Base-by-base conservation (phyloP, 768 basidiomycete genomes). In the Tulasnella sp. region DNA sequence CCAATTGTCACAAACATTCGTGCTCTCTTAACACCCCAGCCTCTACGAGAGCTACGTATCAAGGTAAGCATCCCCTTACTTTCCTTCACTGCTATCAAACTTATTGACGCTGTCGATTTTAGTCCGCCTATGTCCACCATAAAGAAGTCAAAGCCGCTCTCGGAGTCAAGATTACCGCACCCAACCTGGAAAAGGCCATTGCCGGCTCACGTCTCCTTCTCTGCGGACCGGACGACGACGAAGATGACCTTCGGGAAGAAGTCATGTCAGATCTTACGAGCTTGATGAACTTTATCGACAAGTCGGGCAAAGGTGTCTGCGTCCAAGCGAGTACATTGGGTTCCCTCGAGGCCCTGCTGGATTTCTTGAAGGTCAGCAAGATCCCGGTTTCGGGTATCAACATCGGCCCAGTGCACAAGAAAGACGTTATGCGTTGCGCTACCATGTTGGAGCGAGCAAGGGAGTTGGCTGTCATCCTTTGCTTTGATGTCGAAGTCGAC, bases 371-470 rank as follows among this genome's bases (percentile, higher is more conserved):
- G 86, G 87, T 88, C 78, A 96, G 94, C 90, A 97, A 99, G 88
- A 99, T 99, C 82, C 97, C 98, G 1, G 97, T 99, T 2, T 95
- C 95, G 14, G 95, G 95, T 24, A 97, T 99, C 87, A 97, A 97
- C 86, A 98, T 99, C 81, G 98, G 98, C 18, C 97, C 97, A 11
- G 94, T 99, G 22, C 93, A 96, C 88, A 97, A 96, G 88, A 95
- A 92, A 85, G 96, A 98, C 84, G 89, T 99, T 81, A 97, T 96
- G 92, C 93, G 96, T 76, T 88, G 94, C 60, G 93, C 94, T 48
- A 94, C 93, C 6, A 98, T 98, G 97, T 87, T 99, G 84, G 97
- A 99, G 87, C 95, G 93, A 85, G 96, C 96, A 16, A 96, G 95
- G 85, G 97, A 99, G 84, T 90, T 97, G 44, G 96, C 97, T 7